phyloP scores from a whole-genome alignment of 805 yeast genomes.

The Ogataea populi-albae region DNA sequence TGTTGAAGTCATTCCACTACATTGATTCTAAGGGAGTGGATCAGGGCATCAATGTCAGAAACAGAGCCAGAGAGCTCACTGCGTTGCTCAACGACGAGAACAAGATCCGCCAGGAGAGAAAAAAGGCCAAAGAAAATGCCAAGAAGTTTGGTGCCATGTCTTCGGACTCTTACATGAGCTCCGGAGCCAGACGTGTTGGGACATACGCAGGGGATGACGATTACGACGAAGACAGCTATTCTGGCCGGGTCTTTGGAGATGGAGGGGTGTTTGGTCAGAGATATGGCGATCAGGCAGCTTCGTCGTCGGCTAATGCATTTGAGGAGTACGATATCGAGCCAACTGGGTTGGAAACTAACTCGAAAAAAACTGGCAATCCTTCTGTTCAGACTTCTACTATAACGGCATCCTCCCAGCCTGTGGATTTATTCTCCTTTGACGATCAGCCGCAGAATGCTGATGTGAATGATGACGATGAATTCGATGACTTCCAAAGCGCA shows the following conservation, averaged over 20 bases:
- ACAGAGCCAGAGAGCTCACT: constrained; percentile 76
- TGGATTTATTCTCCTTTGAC: constrained; percentile 51
- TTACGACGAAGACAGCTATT: constrained; percentile 42
- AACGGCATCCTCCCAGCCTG: constrained; percentile 37
- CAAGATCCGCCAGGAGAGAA: constrained; percentile 76
- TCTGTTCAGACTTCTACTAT: constrained; percentile 39
- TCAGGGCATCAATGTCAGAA: constrained; percentile 93
- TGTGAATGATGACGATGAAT: constrained; percentile 57
- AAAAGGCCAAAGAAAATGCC: constrained; percentile 82
- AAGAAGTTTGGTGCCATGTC: constrained; percentile 77
- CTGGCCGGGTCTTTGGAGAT: constrained; percentile 62
- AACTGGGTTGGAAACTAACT: constrained; percentile 14
- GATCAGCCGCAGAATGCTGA: constrained; percentile 25
- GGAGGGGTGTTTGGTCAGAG: constrained; percentile 69
- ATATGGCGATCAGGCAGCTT: constrained; percentile 55
- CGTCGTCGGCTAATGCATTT: constrained; percentile 41
- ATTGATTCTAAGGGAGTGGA: constrained; percentile 92
- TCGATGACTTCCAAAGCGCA: constrained; percentile 76
- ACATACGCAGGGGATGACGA: constrained; percentile 44
- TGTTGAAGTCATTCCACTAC: constrained; percentile 92
- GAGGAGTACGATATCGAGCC: constrained; percentile 61
- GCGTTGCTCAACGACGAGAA: constrained; percentile 73
- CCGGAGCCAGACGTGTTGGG: constrained; percentile 32
- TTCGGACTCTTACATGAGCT: constrained; percentile 45
- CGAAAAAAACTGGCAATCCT: constrained; percentile 31